Conservation (phyloP, 2,329 filamentous ascomycete genomes). For the Hirsutella rhossiliensis region DNA sequence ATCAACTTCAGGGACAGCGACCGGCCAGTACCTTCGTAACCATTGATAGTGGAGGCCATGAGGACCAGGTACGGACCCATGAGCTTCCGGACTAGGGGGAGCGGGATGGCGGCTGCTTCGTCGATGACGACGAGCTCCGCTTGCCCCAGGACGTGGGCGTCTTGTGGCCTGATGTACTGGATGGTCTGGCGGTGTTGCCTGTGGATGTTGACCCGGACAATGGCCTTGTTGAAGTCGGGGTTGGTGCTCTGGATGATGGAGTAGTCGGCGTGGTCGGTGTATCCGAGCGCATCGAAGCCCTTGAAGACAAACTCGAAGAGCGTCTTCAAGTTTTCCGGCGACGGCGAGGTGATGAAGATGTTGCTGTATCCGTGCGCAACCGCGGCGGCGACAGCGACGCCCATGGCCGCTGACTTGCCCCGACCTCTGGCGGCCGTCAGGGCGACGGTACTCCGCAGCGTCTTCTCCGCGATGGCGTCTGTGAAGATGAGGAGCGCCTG, state of each 20-base stretch:
- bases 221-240: constrained; percentile 97
- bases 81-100: constrained; percentile 83
- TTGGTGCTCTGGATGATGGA: constrained; percentile 97
- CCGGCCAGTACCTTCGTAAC: constrained; percentile 92
- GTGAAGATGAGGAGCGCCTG: constrained; percentile 96
- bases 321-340: constrained; percentile 96
- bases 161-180: constrained; percentile 95
- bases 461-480: constrained; percentile 93
- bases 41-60: constrained; percentile 98
- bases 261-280: constrained; percentile 92
- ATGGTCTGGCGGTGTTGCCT: constrained; percentile 93
- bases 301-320: constrained; percentile 98
- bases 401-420: constrained; percentile 92
- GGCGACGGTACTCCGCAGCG: constrained; percentile 82
- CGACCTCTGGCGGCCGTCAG: constrained; percentile 88
- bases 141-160: constrained; percentile 88
- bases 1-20: constrained; percentile 94
- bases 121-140: constrained; percentile 94
- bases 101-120: constrained; percentile 89
- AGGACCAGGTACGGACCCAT: constrained; percentile 97
- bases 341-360: constrained; percentile 97
- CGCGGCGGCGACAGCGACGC: constrained; percentile 86
- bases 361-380: constrained; percentile 97
- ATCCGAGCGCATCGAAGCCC: constrained; percentile 87
- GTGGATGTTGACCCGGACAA: constrained; percentile 93